Evolutionary conservation across 768 basidiomycete genomes (phyloP).

Genomic region (Russula sp.): DNA sequence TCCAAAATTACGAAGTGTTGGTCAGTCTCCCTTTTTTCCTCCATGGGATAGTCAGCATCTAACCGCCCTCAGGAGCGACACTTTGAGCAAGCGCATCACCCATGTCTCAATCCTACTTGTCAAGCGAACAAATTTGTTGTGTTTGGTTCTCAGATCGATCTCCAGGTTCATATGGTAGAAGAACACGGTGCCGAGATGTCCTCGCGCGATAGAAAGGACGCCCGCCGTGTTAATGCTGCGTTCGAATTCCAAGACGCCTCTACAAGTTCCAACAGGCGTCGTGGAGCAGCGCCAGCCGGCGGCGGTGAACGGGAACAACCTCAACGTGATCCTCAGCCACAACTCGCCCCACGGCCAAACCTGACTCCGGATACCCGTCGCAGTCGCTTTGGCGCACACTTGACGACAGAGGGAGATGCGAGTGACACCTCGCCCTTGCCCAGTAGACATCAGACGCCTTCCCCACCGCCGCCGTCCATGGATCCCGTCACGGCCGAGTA

Average conservation of each 20-base stretch:
- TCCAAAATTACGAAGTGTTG: constrained; percentile 70
- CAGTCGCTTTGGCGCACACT: constrained; percentile 54
- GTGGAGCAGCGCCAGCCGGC: constrained; percentile 35
- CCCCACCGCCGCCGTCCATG: constrained; percentile 37
- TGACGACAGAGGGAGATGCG: constrained; percentile 39
- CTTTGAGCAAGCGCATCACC: constrained; percentile 68
- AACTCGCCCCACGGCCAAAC: constrained; percentile 26
- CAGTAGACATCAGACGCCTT: constrained; percentile 31
- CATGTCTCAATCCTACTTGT: constrained; percentile 69
- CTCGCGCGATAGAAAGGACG: constrained; percentile 61
- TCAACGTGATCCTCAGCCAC: constrained; percentile 33
- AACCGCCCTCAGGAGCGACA: constrained; percentile 53
- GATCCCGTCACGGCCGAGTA: constrained; percentile 56
- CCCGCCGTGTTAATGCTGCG: constrained; percentile 55
- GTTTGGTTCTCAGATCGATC: constrained; percentile 79
- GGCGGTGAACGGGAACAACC: constrained; percentile 46
- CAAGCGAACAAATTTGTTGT: constrained; percentile 91
- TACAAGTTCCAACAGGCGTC: constrained; percentile 32
- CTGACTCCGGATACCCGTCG: constrained; percentile 42
- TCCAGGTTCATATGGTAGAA: constrained; percentile 87
- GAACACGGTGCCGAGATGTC: constrained; percentile 74
- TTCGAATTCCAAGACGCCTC: constrained; percentile 65
- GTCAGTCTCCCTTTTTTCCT: constrained; percentile 34
- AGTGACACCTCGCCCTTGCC: constrained; percentile 19
- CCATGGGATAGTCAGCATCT: background rate